Base-by-base conservation (phyloP, 306 rosid species). In the Elaeagnus macrophylla region DNA sequence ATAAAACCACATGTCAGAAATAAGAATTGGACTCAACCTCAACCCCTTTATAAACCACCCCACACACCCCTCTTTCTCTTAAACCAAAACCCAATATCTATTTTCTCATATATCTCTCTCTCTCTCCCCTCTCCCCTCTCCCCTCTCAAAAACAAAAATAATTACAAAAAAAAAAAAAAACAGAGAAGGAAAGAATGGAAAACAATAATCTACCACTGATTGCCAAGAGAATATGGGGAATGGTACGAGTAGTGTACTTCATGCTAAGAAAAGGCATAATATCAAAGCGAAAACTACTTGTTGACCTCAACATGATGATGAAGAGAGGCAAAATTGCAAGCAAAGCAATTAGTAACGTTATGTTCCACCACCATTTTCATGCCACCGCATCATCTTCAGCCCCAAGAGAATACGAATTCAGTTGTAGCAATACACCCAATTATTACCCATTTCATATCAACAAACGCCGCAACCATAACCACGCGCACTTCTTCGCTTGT, bases 291-390 rank as follows among this genome's bases (percentile, higher is more conserved):
- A 87, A 87, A 57, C 67, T 84, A 9, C 64, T 82, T 38, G 77
- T 82, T 54, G 81, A 77, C 46, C 82, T 84, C 60, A 82, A 80
- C 81, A 53, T 82, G 69, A 54, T 91, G 54, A 84, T 84, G 77
- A 91, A 84, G 55, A 96, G 89, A 8, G 62, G 89, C 73, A 91
- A 91, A 68, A 59, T 91, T 40, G 96, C 95, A 62, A 69, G 89
- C 1, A 91, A 91, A 67, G 95, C 96, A 69, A 52, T 91, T 17
- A 67, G 71, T 61, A 81, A 90, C 46, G 73, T 86, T 59, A 79
- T 86, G 79, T 72, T 71, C 64, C 81, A 77, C 70, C 72, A 72
- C 80, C 70, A 51, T 58, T 68, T 61, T 39, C 56, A 40, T 44
- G 58, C 49, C 57, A 43, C 37, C 18, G 49, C 64, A 60, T 59